Evolutionary conservation across 768 basidiomycete species (phyloP), one percentile per base, ranked within the genome.

Genomic region (Lentinula edodes): DNA sequence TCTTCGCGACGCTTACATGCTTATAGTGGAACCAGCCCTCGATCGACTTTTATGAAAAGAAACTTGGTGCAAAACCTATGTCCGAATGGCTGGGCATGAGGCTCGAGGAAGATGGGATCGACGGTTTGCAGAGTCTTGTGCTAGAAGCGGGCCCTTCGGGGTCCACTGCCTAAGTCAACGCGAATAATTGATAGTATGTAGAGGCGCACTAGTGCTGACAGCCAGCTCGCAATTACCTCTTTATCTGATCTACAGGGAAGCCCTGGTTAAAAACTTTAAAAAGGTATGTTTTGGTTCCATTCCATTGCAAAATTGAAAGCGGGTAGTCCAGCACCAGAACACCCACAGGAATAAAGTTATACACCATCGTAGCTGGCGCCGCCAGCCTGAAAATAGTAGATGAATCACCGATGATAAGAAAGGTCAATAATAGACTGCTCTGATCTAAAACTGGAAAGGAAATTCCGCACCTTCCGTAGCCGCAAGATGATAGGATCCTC

Each of bases 1-100:
- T 52, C 7, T 35, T 52, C 28, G 20, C 51, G 16, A 46, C 45
- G 28, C 28, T 28, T 28, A 20, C 55, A n/a, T 42, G 58, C 28
- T 28, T 28, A 35, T 67, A 96, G 90, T 98, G 95, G 95, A 98
- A 98, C 76, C 77, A 87, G 70, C 91, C 91, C 8, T 90, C 91
- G 46, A 95, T 96, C 67, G 88, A 88, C 62, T 97, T 96, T 73
- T 97, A 97, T 74, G 90, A 93, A 75, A 86, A 94, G 72, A 76
- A 78, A 56, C 80, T 98, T 56, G 83, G 83, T n/a, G 94, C 95
- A 43, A 85, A 77, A 61, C 74, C 81, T 41, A 91, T 90, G 86
- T 76, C 81, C 54, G 95, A 93, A 69, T 98, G 95, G 95, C 78
- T 91, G 75, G 88, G 89, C 70, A 92, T 92, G 91, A 80, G 91